Evolutionary conservation across 2,329 filamentous ascomycete genomes (phyloP).

Genomic region (Venturia effusa): DNA sequence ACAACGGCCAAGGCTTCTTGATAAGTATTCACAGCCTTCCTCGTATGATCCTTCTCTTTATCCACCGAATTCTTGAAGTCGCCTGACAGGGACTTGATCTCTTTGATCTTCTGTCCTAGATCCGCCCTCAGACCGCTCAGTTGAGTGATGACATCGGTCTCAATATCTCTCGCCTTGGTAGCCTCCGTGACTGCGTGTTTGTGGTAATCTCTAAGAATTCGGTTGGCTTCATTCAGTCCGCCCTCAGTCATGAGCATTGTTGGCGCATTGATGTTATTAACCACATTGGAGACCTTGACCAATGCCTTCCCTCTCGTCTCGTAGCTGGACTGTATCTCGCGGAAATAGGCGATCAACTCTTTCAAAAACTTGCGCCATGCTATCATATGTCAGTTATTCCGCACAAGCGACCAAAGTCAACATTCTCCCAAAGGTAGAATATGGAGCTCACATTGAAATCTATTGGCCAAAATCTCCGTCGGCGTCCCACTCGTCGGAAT

Average conservation of each 20-base stretch:
- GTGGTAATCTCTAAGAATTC: slow-evolving; percentile 73
- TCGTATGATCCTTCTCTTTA: slow-evolving; percentile 81
- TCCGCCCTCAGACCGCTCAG: slow-evolving; percentile 79
- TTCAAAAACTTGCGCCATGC: slow-evolving; percentile 94
- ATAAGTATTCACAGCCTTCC: slow-evolving; percentile 67
- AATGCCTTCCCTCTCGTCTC: slow-evolving; percentile 75
- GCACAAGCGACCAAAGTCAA: too few species aligned
- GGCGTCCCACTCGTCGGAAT: slow-evolving; percentile 80
- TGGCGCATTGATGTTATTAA: slow-evolving; percentile 69
- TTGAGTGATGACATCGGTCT: slow-evolving; percentile 81
- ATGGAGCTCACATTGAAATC: slow-evolving; percentile 66
- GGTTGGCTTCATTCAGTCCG: slow-evolving; percentile 78
- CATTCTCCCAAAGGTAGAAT: background rate
- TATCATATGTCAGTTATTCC: slow-evolving; percentile 25
- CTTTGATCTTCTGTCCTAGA: slow-evolving; percentile 91
- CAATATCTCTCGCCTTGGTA: slow-evolving; percentile 81
- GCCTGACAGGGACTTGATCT: slow-evolving; percentile 85
- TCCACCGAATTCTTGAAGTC: slow-evolving; percentile 97
- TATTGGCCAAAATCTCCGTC: slow-evolving; percentile 73
- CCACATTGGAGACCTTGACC: slow-evolving; percentile 69
- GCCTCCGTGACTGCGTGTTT: slow-evolving; percentile 68
- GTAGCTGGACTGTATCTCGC: slow-evolving; percentile 82
- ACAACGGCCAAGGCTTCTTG: slow-evolving; percentile 71
- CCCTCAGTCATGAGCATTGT: slow-evolving; percentile 66
- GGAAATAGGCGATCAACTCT: slow-evolving; percentile 86